Evolutionary conservation across 371 early-diverging fungal genomes (phyloP), one percentile per base, ranked within the genome.

Genomic region (Mortierella sp.): DNA sequence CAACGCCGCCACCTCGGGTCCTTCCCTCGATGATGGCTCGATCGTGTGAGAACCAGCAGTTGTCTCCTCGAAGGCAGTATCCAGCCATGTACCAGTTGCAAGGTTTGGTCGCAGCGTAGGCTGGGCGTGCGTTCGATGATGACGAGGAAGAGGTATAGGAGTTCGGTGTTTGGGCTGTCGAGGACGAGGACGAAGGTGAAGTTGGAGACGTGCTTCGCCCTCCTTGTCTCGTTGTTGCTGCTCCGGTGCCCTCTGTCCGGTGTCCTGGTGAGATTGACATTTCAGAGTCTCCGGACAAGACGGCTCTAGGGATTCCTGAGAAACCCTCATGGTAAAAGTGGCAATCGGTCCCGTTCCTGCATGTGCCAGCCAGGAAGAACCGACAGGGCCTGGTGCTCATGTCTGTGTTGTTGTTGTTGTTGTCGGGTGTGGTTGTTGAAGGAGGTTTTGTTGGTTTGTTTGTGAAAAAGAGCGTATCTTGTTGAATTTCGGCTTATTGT

Each of bases 21-120:
- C 40, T 58, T 19, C 61, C 43, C 16, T 72, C 48, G 39, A 75
- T 61, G 31, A 43, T 13, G 5, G 75, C 53, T 5, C 80, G 73
- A 29, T 83, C 84, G 31, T 83, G 84, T 11, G 79, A 78, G 58
- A 83, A 83, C 84, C 84, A 83, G 48, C 84, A 83, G 9, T 66
- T 52, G 19, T 83, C 84, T 2, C 84, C 84, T 1, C 84, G 79
- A 22, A 64, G 73, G 53, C 84, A 83, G 50, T 83, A 83, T 43
- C 84, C 84, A 13, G 75, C 73, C 76, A 83, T 66, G 37, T 83
- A 83, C 76, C 79, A 83, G 14, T 71, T 72, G 39, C 84, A 83
- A 14, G 79, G 76, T 29, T 65, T 61, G 13, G 69, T 2, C 0
- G 69, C 67, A 0, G 80, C 76, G 64, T 69, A 72, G 14, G 66